A percentile compares a stretch with the other conserved stretches of the same genome.
Evolutionary conservation across 495 filamentous ascomycete species (phyloP).

Genomic region (Aspergillus heteromorphus): DNA sequence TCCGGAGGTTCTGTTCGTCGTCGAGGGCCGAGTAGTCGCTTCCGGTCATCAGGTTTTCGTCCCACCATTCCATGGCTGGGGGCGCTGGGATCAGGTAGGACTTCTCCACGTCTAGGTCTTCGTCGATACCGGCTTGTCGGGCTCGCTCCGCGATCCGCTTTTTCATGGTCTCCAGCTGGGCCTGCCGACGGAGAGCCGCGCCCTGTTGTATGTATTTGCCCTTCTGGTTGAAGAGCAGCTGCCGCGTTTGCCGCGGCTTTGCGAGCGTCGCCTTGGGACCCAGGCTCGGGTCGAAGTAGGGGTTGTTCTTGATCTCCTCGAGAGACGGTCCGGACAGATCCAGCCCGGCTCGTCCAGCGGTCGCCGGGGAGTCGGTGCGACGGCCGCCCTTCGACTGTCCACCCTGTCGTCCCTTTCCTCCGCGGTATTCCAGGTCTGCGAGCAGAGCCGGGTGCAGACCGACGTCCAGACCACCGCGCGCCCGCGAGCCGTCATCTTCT

Average conservation of each 20-base stretch:
- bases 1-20: constrained; percentile 59
- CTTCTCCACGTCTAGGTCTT: constrained; percentile 85
- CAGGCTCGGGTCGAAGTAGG: constrained; percentile 76
- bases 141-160: constrained; percentile 81
- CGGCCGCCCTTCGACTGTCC: constrained; percentile 57
- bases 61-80: constrained; percentile 96
- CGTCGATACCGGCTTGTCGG: constrained; percentile 82
- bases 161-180: constrained; percentile 88
- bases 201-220: constrained; percentile 96
- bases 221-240: constrained; percentile 89
- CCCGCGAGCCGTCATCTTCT: constrained; percentile 47
- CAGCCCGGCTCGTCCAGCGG: constrained; percentile 46
- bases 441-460: constrained; percentile 84
- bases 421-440: constrained; percentile 64
- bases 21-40: constrained; percentile 67
- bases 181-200: constrained; percentile 78
- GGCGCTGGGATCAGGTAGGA: constrained; percentile 76
- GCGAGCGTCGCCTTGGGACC: constrained; percentile 57
- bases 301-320: constrained; percentile 69
- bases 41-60: constrained; percentile 75
- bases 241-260: constrained; percentile 60
- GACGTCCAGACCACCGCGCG: constrained; percentile 76
- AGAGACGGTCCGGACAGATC: constrained; percentile 65
- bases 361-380: constrained; percentile 45
- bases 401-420: constrained; percentile 49